Conservation (phyloP, 108 stramenopile species). For the Asterionellopsis glacialis region DNA sequence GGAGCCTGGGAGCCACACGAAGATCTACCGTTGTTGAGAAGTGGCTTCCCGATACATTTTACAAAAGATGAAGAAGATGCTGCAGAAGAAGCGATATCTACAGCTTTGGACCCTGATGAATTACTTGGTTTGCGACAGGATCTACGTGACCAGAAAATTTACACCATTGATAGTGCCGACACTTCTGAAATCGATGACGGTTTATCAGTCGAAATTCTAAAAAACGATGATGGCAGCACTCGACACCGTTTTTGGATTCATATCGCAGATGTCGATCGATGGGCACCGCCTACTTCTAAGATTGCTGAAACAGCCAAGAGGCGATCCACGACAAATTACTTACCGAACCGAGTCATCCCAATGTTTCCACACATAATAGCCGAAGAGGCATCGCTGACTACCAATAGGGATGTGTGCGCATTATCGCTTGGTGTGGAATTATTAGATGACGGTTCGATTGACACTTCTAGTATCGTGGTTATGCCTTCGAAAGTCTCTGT, state of each 20-base stretch:
- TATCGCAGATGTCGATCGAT: constrained; percentile 80
- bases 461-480: constrained; percentile 41
- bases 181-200: constrained; percentile 83
- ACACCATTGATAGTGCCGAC: constrained; percentile 65
- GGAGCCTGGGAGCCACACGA: constrained; percentile 56
- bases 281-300: constrained; percentile 51
- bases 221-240: constrained; percentile 18
- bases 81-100: constrained; percentile 5
- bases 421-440: constrained; percentile 70
- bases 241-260: constrained; percentile 68
- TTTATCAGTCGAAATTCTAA: constrained; percentile 47
- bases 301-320: constrained; percentile 45
- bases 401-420: constrained; percentile 41
- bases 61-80: constrained; percentile 33
- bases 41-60: constrained; percentile 68
- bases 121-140: constrained; percentile 59
- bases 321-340: constrained; percentile 62
- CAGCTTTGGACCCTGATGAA: constrained; percentile 44
- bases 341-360: constrained; percentile 50
- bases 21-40: constrained; percentile 59
- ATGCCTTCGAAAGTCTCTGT: constrained; percentile 58
- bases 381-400: constrained; percentile 48
- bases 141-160: constrained; percentile 56
- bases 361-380: constrained; percentile 58
- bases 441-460: constrained; percentile 62